phyloP scores from a whole-genome alignment of 169 alveolate genomes.

The Cryptosporidium xiaoi region DNA sequence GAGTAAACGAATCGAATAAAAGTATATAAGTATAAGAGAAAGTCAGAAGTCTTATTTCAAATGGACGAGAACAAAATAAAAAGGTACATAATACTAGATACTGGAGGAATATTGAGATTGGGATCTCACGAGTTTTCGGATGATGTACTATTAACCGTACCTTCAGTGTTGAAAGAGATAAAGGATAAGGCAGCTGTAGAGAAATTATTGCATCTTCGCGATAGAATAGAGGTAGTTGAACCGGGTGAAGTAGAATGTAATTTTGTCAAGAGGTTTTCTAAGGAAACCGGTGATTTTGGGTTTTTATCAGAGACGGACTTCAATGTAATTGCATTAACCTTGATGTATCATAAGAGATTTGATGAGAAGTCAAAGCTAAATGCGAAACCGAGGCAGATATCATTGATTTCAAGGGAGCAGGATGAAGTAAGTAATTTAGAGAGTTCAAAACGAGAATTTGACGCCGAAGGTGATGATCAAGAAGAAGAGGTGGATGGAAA shows the following conservation, averaged over 20 bases:
- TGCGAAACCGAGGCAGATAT: slow-evolving; percentile 75
- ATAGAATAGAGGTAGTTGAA: slow-evolving; percentile 74
- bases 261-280: slow-evolving; percentile 85
- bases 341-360: slow-evolving; percentile 80
- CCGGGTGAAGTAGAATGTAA: slow-evolving; percentile 83
- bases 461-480: slow-evolving; percentile 2
- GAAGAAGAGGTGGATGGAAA: slow-evolving; percentile 34
- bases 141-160: slow-evolving; percentile 45
- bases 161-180: slow-evolving; percentile 47
- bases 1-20: not conserved
- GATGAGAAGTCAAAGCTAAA: slow-evolving; percentile 83
- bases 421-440: slow-evolving; percentile 12
- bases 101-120: slow-evolving; percentile 65
- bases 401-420: slow-evolving; percentile 61
- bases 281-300: slow-evolving; percentile 88
- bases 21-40: not conserved
- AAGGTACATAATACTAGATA: slow-evolving; percentile 51
- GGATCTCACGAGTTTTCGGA: slow-evolving; percentile 39
- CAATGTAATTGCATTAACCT: slow-evolving; percentile 87
- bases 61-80: not conserved
- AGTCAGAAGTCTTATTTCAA: too few relatives aligned
- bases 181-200: slow-evolving; percentile 42
- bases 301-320: slow-evolving; percentile 86
- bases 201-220: slow-evolving; percentile 21
- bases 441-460: not conserved